Evolutionary conservation across 192 early-diverging fungal genomes (phyloP), one percentile per base, ranked within the genome.

Genomic region (Gamsiella multidivaricata): DNA sequence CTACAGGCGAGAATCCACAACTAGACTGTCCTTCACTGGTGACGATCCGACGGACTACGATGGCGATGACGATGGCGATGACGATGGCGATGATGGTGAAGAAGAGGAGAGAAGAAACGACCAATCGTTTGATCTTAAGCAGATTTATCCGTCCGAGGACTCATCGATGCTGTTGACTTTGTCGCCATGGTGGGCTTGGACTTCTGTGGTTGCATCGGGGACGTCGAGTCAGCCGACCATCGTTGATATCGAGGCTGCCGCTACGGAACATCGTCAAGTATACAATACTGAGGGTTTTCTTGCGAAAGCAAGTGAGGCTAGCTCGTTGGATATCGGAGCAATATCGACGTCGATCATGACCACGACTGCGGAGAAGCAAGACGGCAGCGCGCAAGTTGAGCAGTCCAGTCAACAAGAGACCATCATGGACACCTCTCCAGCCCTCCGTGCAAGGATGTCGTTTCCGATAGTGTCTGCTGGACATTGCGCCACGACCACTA

Each of bases 1-100:
- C 5, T 59, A 69, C 17, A 14, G 17, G 18, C 43, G 34, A 15
- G 28, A 56, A 8, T 69, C 66, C 1, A 53, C 56, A 3, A 58
- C 60, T 18, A 15, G 25, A 6, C n/a, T 42, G 12, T 29, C 43
- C 28, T 28, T 53, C 6, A 6, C 52, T 17, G 20, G 34, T 0
- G 28, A 14, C 18, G 36, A 32, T 43, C 3, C n/a, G 0, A 31
- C 41, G 0, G 5, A 33, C 11, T 11, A 1, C 14, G 10, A 11
- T 45, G 14, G 25, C 1, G 42, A 36, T 29, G 15, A 43, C 28
- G 15, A 34, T 20, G 42, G 41, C 3, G 45, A 50, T 14, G 41
- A 55, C 8, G 25, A 20, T 1, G 51, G 45, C 12, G 26, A 54
- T 41, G 33, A 51, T 53, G 3, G 0, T 20, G 25, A 42, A 3